Percentiles rank a stretch among this genome's conserved stretches.
These are phyloP conservation scores for Tulasnella sp. DNA, from an alignment of 768 basidiomycete species.

Conservation along the genomic window DNA sequence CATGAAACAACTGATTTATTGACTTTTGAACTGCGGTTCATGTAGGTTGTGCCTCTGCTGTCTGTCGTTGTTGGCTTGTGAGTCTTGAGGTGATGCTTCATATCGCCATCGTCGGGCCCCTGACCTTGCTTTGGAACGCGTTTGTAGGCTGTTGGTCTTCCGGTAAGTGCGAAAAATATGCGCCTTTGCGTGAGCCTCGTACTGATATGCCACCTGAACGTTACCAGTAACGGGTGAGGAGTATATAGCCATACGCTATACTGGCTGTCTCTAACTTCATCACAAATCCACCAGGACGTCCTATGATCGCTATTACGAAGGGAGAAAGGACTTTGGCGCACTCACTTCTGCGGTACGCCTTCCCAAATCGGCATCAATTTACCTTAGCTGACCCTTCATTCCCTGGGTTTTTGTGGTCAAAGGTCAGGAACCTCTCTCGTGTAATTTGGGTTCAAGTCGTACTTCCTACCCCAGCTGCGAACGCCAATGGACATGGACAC, in stretches of 20 bases:
- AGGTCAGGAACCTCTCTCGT: conserved; percentile 60
- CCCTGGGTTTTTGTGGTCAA: conserved; percentile 22
- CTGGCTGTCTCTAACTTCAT: conserved; percentile 6
- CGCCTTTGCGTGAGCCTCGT: too few relatives aligned
- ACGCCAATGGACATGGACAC: background rate
- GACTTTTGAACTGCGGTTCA: conserved; percentile 65
- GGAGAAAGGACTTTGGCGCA: conserved; percentile 69
- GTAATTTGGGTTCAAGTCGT: conserved; percentile 72
- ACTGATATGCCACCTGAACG: too few relatives aligned
- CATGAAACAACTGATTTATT: conserved; percentile 22
- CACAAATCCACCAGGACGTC: conserved; percentile 46
- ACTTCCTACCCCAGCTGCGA: conserved; percentile 27
- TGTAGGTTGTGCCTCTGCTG: conserved; percentile 74
- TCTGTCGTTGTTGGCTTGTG: conserved; percentile 89
- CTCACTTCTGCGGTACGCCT: conserved; percentile 49
- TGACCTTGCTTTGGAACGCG: background rate
- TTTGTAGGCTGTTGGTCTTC: conserved; percentile 17
- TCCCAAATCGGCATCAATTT: background rate
- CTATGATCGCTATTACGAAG: conserved; percentile 83
- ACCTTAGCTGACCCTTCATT: background rate
- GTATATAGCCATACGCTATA: background rate
- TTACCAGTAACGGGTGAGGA: conserved; percentile 51
- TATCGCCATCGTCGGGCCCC: conserved; percentile 33
- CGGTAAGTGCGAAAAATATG: conserved; percentile 2
- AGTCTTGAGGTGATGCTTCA: conserved; percentile 59